A percentile compares a stretch with the other conserved stretches of the same genome.
Evolutionary conservation across 345 rosid genomes (phyloP).

Genomic region (Populus alba): DNA sequence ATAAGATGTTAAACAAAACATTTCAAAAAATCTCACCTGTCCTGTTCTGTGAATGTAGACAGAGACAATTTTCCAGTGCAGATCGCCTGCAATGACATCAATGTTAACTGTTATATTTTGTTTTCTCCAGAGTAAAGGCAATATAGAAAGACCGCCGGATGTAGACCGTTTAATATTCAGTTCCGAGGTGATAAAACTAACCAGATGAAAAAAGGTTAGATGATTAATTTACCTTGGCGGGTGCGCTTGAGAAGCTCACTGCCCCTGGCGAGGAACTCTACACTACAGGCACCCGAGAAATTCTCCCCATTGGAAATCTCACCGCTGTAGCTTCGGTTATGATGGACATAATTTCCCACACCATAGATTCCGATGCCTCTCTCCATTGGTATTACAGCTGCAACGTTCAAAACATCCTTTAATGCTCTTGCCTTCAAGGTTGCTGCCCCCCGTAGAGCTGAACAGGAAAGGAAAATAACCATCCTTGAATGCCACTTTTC

Average conservation of each 20-base stretch:
- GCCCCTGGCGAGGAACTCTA: conserved; percentile 78
- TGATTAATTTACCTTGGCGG: conserved; percentile 55
- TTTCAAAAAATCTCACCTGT: conserved; percentile 32
- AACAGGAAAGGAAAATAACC: neutral
- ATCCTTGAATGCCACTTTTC: neutral
- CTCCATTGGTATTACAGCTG: conserved; percentile 72
- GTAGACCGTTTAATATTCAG: neutral
- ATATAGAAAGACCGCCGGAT: neutral
- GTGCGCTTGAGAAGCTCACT: conserved; percentile 88
- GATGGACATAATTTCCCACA: conserved; percentile 35
- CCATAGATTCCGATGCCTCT: conserved; percentile 50
- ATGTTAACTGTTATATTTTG: neutral
- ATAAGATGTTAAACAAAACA: neutral
- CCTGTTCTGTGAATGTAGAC: conserved; percentile 66
- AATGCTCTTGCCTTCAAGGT: conserved; percentile 84
- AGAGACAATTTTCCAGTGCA: conserved; percentile 91
- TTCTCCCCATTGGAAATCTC: conserved; percentile 58
- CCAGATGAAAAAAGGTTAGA: neutral
- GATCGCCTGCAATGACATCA: conserved; percentile 57
- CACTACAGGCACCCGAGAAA: conserved; percentile 52
- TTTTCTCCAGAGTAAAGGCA: neutral
- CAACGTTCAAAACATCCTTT: conserved; percentile 77
- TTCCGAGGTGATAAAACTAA: neutral
- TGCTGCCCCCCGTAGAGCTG: conserved; percentile 93
- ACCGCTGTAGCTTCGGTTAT: conserved; percentile 43